These are phyloP conservation scores for Hanseniaspora lindneri DNA, from an alignment of 805 yeast genomes.

Conservation along the genomic window DNA sequence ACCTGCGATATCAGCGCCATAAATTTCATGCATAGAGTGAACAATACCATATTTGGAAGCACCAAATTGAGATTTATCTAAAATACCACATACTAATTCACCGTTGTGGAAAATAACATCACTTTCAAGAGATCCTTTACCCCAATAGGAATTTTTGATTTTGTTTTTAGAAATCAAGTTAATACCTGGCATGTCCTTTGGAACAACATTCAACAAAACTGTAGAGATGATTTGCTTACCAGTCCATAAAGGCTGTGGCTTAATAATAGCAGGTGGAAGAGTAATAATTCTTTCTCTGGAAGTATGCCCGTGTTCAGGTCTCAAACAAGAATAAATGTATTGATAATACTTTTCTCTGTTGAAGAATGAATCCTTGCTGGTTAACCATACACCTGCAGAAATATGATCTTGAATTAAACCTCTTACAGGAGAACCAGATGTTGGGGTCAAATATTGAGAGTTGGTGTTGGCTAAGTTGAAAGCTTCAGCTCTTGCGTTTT, in stretches of 20 bases:
- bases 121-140: slow-evolving; percentile 69
- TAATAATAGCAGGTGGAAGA: slow-evolving; percentile 76
- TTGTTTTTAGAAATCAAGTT: slow-evolving; percentile 76
- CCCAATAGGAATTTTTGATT: slow-evolving; percentile 92
- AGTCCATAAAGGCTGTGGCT: slow-evolving; percentile 90
- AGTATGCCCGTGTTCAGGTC: slow-evolving; percentile 96
- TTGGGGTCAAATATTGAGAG: slow-evolving; percentile 93
- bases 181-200: slow-evolving; percentile 79
- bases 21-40: slow-evolving; percentile 90
- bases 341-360: slow-evolving; percentile 88
- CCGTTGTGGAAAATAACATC: slow-evolving; percentile 79
- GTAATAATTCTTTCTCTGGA: slow-evolving; percentile 56
- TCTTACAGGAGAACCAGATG: slow-evolving; percentile 95
- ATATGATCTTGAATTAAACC: slow-evolving; percentile 98
- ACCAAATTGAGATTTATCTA: slow-evolving; percentile 97
- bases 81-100: slow-evolving; percentile 77
- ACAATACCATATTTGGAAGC: slow-evolving; percentile 94
- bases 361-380: slow-evolving; percentile 83
- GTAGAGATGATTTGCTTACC: slow-evolving; percentile 95
- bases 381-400: slow-evolving; percentile 97
- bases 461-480: slow-evolving; percentile 90
- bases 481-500: slow-evolving; percentile 94
- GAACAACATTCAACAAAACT: slow-evolving; percentile 77
- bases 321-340: slow-evolving; percentile 79
- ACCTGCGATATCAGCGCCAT: slow-evolving; percentile 85